Conservation (phyloP, 495 filamentous ascomycete genomes). For the Sabuloglossum arenarium region DNA sequence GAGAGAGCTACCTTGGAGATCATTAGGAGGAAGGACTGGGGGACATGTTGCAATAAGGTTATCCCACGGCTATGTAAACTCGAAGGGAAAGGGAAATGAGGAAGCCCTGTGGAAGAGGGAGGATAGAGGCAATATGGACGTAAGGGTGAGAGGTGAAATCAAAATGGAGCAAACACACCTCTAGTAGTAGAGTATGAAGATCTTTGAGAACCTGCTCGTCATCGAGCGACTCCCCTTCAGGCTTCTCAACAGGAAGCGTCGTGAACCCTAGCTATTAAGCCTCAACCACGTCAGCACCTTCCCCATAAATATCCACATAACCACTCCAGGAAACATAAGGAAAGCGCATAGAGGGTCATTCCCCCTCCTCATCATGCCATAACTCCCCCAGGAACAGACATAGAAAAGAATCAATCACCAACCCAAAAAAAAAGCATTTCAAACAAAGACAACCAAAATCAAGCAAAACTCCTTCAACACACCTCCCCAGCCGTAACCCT, state of each 20-base stretch:
- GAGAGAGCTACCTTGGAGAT: too few species aligned
- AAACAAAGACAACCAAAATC: neutral
- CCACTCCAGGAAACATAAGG: too few species aligned
- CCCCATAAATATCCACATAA: neutral
- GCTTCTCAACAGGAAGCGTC: conserved; percentile 38
- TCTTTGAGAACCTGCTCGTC: conserved; percentile 51
- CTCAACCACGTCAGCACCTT: neutral
- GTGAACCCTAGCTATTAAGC: conserved; percentile 58
- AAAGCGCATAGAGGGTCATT: neutral
- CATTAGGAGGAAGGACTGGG: too few species aligned
- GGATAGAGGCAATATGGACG: neutral
- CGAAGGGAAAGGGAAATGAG: neutral
- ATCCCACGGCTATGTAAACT: too few species aligned
- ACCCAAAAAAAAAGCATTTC: conserved; percentile 1
- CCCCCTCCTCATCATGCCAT: neutral
- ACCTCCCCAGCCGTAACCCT: conserved; percentile 61
- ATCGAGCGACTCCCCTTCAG: conserved; percentile 32
- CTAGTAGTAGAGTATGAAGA: conserved; percentile 62
- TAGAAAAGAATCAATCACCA: neutral
- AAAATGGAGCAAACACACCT: conserved; percentile 20
- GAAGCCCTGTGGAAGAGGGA: neutral
- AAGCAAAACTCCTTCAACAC: conserved; percentile 13
- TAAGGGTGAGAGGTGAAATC: too few species aligned
- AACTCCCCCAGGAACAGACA: too few species aligned
- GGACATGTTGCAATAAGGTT: too few species aligned